Percentiles rank a stretch among this genome's conserved stretches.
Conservation (phyloP, 176 grass and related monocot genomes). For the Musa schizocarpa region DNA sequence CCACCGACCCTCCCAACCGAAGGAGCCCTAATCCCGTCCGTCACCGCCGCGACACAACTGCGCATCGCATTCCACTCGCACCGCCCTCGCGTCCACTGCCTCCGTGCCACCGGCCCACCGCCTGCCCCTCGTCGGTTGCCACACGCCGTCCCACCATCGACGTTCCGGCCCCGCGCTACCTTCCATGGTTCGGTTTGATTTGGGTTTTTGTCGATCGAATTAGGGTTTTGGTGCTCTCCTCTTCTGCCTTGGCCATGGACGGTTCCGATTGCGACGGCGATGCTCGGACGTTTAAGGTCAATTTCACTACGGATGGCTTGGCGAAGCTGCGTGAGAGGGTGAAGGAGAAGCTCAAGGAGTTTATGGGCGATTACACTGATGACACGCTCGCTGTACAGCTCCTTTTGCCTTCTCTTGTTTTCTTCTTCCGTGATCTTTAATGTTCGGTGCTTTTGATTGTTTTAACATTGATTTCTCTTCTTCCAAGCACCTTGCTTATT, state of each 20-base stretch:
- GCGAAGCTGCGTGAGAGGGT: slow-evolving; percentile 40
- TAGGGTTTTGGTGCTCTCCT: slow-evolving; percentile 2
- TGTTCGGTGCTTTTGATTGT: not conserved
- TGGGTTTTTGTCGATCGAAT: not conserved
- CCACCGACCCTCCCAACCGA: too few species aligned
- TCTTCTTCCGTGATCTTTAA: not conserved
- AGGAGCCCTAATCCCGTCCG: too few species aligned
- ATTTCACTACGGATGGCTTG: slow-evolving; percentile 57
- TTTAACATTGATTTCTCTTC: not conserved
- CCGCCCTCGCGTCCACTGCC: not conserved
- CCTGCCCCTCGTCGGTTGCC: not conserved
- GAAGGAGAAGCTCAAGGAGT: slow-evolving; percentile 70
- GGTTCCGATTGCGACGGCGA: slow-evolving; percentile 26
- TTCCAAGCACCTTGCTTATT: too few species aligned
- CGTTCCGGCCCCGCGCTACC: too few species aligned
- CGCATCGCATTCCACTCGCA: too few species aligned
- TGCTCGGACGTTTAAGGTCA: slow-evolving; percentile 49
- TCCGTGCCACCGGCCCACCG: not conserved
- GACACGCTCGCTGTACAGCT: slow-evolving; percentile 64
- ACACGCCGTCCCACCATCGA: not conserved
- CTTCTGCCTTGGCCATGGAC: not conserved
- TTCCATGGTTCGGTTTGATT: not conserved
- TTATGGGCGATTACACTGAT: slow-evolving; percentile 82
- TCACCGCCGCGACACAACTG: too few species aligned
- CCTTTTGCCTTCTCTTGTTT: not conserved